Base-by-base conservation (phyloP, 345 rosid genomes). In the Linum trigynum region DNA sequence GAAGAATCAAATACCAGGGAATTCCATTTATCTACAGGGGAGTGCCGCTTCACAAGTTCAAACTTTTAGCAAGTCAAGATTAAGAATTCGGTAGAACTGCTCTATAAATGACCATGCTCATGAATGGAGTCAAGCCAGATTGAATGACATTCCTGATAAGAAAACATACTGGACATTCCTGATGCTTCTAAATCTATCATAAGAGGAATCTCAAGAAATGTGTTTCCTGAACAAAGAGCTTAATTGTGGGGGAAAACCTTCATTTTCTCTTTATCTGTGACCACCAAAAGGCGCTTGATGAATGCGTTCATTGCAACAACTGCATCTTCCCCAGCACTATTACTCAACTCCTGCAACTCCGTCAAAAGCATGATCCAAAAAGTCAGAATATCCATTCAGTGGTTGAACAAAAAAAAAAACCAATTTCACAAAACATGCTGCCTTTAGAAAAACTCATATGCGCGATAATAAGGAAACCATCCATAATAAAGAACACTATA, bases 241-340 rank as follows among this genome's bases (percentile, higher is more conserved):
- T 55, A 5, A 37, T 5, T 1, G 50, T 5, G 53, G 56, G 59
- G 36, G 40, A 74, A 48, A 68, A 94, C 99, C 99, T 94, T 94
- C 90, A 90, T 86, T 76, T 94, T 79, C 59, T 76, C 71, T 15
- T 86, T 85, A 77, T 89, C 97, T 59, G 97, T 83, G 50, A 88
- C 88, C 63, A 87, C 89, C 74, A 88, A 70, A 73, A 94, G 97
- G 63, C 97, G 88, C 82, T 90, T 90, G 69, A 94, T 81, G 72
- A 94, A 90, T 7, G 96, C 80, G 78, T 90, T 86, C 96, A 94
- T 90, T 12, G 97, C 97, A 71, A 94, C 73, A 35, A 90, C 84
- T 35, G 78, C 99, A 77, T 94, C 99, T 72, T 94, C 97, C 2
- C 99, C 97, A 6, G 96, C 97, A 61, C 86, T 94, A 71, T 81